These are phyloP conservation scores for Pseudocercospora vitis DNA, from an alignment of 2,329 filamentous ascomycete species.

Conservation along the genomic window DNA sequence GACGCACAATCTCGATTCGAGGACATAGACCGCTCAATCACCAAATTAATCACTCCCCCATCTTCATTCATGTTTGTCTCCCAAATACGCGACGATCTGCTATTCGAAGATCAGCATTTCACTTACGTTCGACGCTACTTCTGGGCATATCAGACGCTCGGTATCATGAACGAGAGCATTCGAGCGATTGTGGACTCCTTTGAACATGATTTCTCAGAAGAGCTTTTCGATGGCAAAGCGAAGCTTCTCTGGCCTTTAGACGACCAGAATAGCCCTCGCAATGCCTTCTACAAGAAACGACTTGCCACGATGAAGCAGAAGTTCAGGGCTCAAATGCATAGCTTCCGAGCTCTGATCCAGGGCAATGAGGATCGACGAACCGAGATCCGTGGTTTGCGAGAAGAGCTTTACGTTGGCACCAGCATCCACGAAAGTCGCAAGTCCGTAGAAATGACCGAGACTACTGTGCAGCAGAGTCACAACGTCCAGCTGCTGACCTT, in stretches of 20 bases:
- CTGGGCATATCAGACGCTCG: slow-evolving; percentile 61
- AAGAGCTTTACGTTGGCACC: slow-evolving; percentile 64
- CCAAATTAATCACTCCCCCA: slow-evolving; percentile 60
- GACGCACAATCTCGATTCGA: slow-evolving; percentile 61
- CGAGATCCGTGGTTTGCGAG: slow-evolving; percentile 58
- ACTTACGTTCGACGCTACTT: slow-evolving; percentile 65
- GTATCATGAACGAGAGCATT: slow-evolving; percentile 60
- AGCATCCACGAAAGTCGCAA: slow-evolving; percentile 61
- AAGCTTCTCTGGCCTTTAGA: slow-evolving; percentile 58
- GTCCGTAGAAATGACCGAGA: slow-evolving; percentile 57
- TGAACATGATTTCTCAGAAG: slow-evolving; percentile 57
- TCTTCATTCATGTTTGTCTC: slow-evolving; percentile 61
- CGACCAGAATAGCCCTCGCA: slow-evolving; percentile 47
- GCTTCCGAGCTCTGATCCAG: slow-evolving; percentile 48
- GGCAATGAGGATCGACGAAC: slow-evolving; percentile 56
- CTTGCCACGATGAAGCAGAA: slow-evolving; percentile 51
- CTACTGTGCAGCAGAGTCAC: slow-evolving; percentile 58
- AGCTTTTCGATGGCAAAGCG: slow-evolving; percentile 59
- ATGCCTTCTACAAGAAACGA: slow-evolving; percentile 51
- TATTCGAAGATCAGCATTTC: slow-evolving; percentile 62
- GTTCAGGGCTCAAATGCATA: slow-evolving; percentile 54
- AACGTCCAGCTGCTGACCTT: slow-evolving; percentile 62
- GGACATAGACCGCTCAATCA: slow-evolving; percentile 58
- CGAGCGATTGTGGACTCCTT: slow-evolving; percentile 59
- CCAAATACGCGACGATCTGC: slow-evolving; percentile 56